Base-by-base conservation (phyloP, 768 basidiomycete species). In the Tephrocybe sp. region DNA sequence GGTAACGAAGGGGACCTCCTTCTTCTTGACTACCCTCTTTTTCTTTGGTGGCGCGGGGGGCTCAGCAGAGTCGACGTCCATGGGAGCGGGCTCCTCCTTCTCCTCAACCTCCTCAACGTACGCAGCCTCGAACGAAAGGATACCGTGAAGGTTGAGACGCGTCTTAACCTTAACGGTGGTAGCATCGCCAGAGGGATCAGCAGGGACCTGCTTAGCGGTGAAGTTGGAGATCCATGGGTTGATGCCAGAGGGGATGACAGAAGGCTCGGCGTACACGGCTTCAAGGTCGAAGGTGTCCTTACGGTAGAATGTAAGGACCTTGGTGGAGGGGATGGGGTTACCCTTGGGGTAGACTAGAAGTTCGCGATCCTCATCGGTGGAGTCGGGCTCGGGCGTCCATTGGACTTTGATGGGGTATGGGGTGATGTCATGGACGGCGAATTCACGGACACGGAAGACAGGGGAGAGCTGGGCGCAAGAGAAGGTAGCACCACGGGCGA, bases 391-490 rank as follows among this genome's bases (percentile, higher is more conserved):
- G 23, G 80, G 74, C 13, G 84, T 81, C 97, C 97, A 98, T 41
- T 82, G 80, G 49, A 95, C 84, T 68, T 88, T 94, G 80, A 98
- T 83, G 13, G 93, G 84, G 75, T 91, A 97, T 38, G 82, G 76
- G 48, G 85, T 79, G 70, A 91, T 83, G 68, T 99, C 97, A 65
- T 84, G 80, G 52, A 93, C 74, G 62, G 82, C 76, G 78, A 99
- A 99, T 54, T 98, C 94, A 57, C 94, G 88, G 27, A 98, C 95
- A 56, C 92, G 89, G 89, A 98, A 99, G 45, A 94, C 86, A 59
- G 97, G 97, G 25, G 94, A 97, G 57, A 97, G 86, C 77, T 92
- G 92, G 23, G 97, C 95, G 64, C 95, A 97, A 30, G 93, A 84
- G 67, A 99, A 97, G 47, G 97, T 97, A 43, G 94, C 90, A 34